phyloP scores from a whole-genome alignment of 2,329 filamentous ascomycete species.

The Fusarium proliferatum region DNA sequence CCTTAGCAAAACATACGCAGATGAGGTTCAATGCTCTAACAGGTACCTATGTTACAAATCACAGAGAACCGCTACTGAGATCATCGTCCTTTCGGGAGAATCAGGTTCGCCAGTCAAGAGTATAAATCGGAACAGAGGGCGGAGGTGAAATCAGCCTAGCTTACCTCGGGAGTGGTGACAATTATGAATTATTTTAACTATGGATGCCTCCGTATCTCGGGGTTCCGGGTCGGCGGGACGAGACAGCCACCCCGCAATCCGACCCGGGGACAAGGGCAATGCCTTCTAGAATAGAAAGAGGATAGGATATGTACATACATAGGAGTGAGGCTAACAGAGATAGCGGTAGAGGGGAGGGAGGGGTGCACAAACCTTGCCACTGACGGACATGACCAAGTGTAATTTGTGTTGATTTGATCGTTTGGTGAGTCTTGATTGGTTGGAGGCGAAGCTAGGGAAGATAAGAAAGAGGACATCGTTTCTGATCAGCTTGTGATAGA shows the following conservation, averaged over 20 bases:
- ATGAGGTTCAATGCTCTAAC: neutral
- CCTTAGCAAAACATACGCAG: neutral
- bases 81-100: slow-evolving; percentile 11
- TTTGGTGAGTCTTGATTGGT: slow-evolving; percentile 34
- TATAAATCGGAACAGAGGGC: slow-evolving; percentile 13
- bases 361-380: slow-evolving; percentile 17
- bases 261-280: slow-evolving; percentile 30
- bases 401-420: slow-evolving; percentile 39
- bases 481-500: slow-evolving; percentile 30
- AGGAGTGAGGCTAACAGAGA: slow-evolving; percentile 36
- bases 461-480: slow-evolving; percentile 38
- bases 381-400: slow-evolving; percentile 38
- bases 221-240: slow-evolving; percentile 42
- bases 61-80: neutral
- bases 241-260: slow-evolving; percentile 31
- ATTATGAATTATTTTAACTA: slow-evolving; percentile 41
- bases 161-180: slow-evolving; percentile 42
- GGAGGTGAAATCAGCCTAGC: slow-evolving; percentile 6
- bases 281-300: slow-evolving; percentile 39
- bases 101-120: slow-evolving; percentile 4
- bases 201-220: slow-evolving; percentile 38
- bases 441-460: slow-evolving; percentile 11
- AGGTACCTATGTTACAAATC: neutral
- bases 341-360: slow-evolving; percentile 1
- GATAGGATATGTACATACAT: neutral